Conservation (phyloP, 441 rosid species). For the Rhodomyrtus psidioides region DNA sequence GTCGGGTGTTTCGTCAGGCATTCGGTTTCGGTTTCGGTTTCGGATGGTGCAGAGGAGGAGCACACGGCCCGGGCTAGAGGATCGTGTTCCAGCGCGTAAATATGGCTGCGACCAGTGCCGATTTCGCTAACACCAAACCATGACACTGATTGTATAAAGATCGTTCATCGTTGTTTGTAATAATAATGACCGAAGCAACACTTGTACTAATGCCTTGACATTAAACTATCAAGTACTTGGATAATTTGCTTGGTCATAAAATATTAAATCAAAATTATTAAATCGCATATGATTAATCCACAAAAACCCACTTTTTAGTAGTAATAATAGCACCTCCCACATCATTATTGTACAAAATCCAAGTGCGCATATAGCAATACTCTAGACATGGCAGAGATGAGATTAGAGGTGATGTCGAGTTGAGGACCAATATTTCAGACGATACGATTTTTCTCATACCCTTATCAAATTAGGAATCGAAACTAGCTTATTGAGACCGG, state of each 20-base stretch:
- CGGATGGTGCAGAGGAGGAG: conserved; percentile 27
- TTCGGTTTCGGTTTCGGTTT: conserved; percentile 31
- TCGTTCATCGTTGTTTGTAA: background rate
- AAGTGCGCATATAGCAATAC: no score
- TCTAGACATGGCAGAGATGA: no score
- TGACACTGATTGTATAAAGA: background rate
- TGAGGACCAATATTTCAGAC: no score
- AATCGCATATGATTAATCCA: background rate
- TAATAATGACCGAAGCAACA: background rate
- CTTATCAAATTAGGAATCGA: no score
- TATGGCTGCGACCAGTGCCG: background rate
- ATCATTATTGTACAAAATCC: background rate
- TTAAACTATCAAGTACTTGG: background rate
- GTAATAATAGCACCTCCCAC: background rate
- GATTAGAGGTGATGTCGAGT: no score
- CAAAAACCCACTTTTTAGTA: background rate
- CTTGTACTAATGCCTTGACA: background rate
- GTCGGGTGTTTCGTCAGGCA: conserved; percentile 35
- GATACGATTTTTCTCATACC: no score
- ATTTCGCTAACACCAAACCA: background rate
- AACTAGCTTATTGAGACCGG: no score
- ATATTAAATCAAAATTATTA: background rate
- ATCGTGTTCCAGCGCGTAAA: conserved; percentile 49
- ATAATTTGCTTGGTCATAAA: accelerated
- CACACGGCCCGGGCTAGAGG: conserved; percentile 22